A percentile compares a stretch with the other conserved stretches of the same genome.
Evolutionary conservation across 805 yeast genomes (phyloP).

Genomic region (Myxozyma neglecta): DNA sequence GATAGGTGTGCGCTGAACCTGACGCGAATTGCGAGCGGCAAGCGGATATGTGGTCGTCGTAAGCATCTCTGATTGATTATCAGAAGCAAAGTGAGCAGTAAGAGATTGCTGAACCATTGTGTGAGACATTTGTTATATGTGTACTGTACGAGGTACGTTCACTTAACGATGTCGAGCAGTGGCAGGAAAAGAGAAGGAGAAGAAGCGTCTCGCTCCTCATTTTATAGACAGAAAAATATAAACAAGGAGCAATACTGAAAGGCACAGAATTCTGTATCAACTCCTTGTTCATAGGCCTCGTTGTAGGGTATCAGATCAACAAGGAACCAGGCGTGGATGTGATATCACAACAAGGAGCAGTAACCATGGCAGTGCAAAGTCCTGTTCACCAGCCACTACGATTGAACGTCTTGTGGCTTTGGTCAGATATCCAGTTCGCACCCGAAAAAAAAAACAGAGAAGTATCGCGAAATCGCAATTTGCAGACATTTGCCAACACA

Average conservation of each 20-base stretch:
- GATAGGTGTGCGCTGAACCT: not conserved
- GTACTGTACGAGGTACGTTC: not conserved
- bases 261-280: not conserved
- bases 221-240: not conserved
- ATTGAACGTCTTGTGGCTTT: too few relatives aligned
- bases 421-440: too few relatives aligned
- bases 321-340: too few relatives aligned
- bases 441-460: too few relatives aligned
- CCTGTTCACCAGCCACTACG: too few relatives aligned
- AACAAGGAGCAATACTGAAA: not conserved
- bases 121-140: not conserved
- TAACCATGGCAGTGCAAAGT: too few relatives aligned
- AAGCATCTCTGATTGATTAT: not conserved
- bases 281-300: not conserved
- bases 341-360: too few relatives aligned
- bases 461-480: too few relatives aligned
- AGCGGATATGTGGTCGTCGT: not conserved
- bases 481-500: too few relatives aligned
- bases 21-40: not conserved
- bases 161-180: not conserved
- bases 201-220: not conserved
- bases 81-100: not conserved
- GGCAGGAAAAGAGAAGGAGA: not conserved
- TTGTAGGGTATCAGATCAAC: not conserved
- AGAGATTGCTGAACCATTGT: not conserved